These are phyloP conservation scores for Pyrus bretschneideri DNA, from an alignment of 306 rosid species.

Conservation along the genomic window DNA sequence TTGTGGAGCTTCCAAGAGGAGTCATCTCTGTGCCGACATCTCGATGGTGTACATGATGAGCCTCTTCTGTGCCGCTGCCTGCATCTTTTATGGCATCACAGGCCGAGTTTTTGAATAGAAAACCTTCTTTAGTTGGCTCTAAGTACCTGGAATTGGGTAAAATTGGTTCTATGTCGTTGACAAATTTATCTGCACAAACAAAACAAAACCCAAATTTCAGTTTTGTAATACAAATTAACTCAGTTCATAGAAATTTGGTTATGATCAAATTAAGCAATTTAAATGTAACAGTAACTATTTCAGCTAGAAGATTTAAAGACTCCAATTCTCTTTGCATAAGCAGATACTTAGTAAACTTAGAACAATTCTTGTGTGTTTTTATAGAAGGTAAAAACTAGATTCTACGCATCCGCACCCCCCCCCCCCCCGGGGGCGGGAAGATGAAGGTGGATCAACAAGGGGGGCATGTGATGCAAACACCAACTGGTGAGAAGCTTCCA, in stretches of 20 bases:
- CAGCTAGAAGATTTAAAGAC: neutral
- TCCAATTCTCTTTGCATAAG: too few species aligned
- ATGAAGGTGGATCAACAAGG: slow-evolving; percentile 17
- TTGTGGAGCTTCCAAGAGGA: slow-evolving; percentile 92
- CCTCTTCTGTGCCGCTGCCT: slow-evolving; percentile 32
- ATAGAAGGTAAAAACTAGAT: neutral
- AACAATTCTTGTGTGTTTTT: neutral
- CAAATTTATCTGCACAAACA: slow-evolving; percentile 72
- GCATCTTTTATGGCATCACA: slow-evolving; percentile 46
- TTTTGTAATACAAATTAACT: neutral
- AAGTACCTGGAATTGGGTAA: slow-evolving; percentile 46
- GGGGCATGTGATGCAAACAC: neutral
- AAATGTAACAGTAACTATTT: neutral
- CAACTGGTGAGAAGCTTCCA: slow-evolving; percentile 6
- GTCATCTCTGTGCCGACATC: slow-evolving; percentile 95
- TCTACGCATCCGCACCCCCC: too few species aligned
- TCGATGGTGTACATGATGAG: slow-evolving; percentile 52
- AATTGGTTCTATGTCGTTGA: slow-evolving; percentile 52
- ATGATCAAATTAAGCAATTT: neutral
- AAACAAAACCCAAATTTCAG: slow-evolving; percentile 6
- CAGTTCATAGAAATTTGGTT: neutral
- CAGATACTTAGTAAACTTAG: neutral
- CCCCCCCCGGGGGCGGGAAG: neutral
- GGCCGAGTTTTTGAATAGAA: slow-evolving; percentile 54
- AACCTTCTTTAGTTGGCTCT: slow-evolving; percentile 61